These are phyloP conservation scores for Yamadazyma conglobata DNA, from an alignment of 1,139 yeast genomes.

Conservation along the genomic window DNA sequence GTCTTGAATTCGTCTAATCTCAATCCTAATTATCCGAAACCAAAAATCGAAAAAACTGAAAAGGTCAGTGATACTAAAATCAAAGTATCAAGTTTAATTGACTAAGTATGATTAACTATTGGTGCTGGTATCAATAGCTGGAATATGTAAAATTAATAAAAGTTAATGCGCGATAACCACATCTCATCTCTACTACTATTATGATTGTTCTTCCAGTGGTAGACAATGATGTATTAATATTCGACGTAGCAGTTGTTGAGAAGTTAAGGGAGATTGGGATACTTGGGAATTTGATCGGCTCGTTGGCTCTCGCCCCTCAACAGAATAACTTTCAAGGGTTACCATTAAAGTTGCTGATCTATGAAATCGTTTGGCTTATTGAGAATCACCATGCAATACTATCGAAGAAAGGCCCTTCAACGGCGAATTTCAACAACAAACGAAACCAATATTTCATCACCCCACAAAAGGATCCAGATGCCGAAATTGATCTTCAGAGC, in stretches of 20 bases:
- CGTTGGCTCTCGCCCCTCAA: slow-evolving; percentile 84
- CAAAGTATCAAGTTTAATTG: slow-evolving; percentile 25
- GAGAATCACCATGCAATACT: slow-evolving; percentile 33
- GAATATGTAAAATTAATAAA: slow-evolving; percentile 1
- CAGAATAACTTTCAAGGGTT: slow-evolving; percentile 83
- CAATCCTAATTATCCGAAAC: slow-evolving; percentile 4
- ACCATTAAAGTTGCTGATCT: slow-evolving; percentile 70
- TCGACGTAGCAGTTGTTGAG: slow-evolving; percentile 49
- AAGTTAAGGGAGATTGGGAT: slow-evolving; percentile 53
- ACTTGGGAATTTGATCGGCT: slow-evolving; percentile 76
- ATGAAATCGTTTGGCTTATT: slow-evolving; percentile 70
- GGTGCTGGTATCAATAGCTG: neutral
- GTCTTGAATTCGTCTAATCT: slow-evolving; percentile 12
- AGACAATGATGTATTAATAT: slow-evolving; percentile 48
- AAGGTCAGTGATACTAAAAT: slow-evolving; percentile 17
- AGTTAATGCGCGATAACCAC: slow-evolving; percentile 1
- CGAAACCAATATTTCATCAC: slow-evolving; percentile 7
- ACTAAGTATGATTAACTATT: no score
- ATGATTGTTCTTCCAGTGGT: slow-evolving; percentile 23
- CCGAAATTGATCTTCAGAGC: neutral
- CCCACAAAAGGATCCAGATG: neutral
- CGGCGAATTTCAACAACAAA: slow-evolving; percentile 4
- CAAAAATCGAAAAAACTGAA: slow-evolving; percentile 2
- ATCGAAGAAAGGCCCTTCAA: slow-evolving; percentile 5
- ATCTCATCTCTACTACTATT: slow-evolving; percentile 3